Base-by-base conservation (phyloP, 2,329 filamentous ascomycete species). In the Hymenoscyphus linearis region DNA sequence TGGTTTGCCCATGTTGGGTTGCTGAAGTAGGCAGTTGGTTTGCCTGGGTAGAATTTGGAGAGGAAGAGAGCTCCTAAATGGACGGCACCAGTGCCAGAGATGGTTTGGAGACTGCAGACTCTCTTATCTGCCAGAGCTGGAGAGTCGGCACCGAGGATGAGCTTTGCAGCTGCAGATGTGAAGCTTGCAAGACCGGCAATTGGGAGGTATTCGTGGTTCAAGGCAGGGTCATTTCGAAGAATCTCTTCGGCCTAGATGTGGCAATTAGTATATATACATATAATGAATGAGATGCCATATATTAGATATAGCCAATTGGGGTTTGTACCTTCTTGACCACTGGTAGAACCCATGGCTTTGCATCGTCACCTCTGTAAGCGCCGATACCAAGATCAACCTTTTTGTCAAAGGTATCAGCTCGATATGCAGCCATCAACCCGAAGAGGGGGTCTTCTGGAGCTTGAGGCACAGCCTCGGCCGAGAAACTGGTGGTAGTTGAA, bases 1-100 rank as follows among this genome's bases (percentile, higher is more conserved):
- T 99, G 95, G 80, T 99, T 99, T 69, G 90, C 92, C 95, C 95
- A 99, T 64, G 95, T 99, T 58, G 95, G 95, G 76, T 89, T 90
- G 72, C 92, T 96, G 76, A 98, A 82, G 82, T 96, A 97, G 77
- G 96, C 85, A 62, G 87, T 85, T 68, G 85, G 88, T 78, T 82
- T 85, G 73, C 83, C 82, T 72, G 81, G 80, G 82, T 91, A 96
- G 85, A 98, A 99, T 76, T 88, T 93, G 75, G 89, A 81, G 63
- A 99, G 88, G 86, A 99, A 99, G 69, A 96, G 87, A 66, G 88
- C 93, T 67, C 95, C 95, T 40, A 98, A 81, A 75, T 99, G 95
- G 67, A 96, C 87, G 65, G 95, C 95, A 70, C 95, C 95, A 65
- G 95, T 99, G 71, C 95, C 95, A 61, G 95, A 99, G 78, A 99